A percentile compares a stretch with the other conserved stretches of the same genome.
phyloP scores from a whole-genome alignment of 495 filamentous ascomycete species.

The Aspergillus saccharolyticus region DNA sequence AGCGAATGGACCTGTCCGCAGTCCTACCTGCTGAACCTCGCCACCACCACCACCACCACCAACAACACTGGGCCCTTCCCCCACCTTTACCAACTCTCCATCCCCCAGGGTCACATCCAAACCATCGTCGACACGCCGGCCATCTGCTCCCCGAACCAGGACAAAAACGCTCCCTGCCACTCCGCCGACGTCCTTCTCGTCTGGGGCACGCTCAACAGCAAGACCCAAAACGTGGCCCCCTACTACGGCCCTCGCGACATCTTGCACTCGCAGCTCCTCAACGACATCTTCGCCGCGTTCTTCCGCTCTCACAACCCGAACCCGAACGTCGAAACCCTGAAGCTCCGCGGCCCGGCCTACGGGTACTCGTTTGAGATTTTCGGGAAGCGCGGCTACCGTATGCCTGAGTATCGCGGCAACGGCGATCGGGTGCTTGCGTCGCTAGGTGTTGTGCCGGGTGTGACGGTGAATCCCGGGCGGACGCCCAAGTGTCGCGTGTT shows the following conservation, averaged over 20 bases:
- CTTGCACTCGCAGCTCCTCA: constrained; percentile 23
- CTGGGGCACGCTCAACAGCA: constrained; percentile 30
- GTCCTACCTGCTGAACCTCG: constrained; percentile 21
- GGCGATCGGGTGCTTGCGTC: constrained; percentile 9
- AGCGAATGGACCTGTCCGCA: constrained; percentile 28
- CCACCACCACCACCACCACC: not conserved
- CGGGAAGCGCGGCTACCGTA: constrained; percentile 7
- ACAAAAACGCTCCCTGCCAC: constrained; percentile 30
- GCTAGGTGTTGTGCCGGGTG: constrained; percentile 14
- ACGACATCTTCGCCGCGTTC: constrained; percentile 26
- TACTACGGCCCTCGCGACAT: constrained; percentile 22
- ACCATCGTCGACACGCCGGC: constrained; percentile 15
- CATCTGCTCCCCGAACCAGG: constrained; percentile 26
- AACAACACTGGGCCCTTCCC: constrained; percentile 12
- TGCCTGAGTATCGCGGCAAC: constrained; percentile 9
- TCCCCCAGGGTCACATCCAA: constrained; percentile 24
- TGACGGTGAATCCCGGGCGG: constrained; percentile 11
- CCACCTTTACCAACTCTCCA: constrained; percentile 20
- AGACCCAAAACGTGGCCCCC: constrained; percentile 23
- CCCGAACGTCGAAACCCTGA: constrained; percentile 14
- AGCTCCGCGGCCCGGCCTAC: constrained; percentile 24
- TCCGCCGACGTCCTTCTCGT: constrained; percentile 24
- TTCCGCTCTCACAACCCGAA: constrained; percentile 24
- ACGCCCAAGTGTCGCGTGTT: constrained; percentile 22
- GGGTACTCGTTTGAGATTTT: constrained; percentile 10